These are phyloP conservation scores for Penicillium sp. DNA, from an alignment of 2,329 filamentous ascomycete genomes.

Conservation along the genomic window DNA sequence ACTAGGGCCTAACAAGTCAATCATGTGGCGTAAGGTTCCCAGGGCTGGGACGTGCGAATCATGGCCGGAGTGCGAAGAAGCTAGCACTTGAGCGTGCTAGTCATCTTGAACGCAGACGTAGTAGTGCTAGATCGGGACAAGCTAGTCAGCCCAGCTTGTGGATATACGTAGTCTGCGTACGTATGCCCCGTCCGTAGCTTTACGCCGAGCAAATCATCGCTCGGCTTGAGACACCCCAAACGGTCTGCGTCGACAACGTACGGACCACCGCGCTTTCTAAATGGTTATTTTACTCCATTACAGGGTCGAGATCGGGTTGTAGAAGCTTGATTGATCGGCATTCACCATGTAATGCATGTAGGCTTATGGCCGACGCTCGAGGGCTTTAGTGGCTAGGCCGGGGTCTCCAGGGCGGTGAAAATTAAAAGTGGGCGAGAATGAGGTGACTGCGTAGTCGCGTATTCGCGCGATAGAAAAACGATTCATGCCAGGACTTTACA, in stretches of 20 bases:
- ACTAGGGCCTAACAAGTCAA: conserved; percentile 14
- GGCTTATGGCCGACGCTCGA: not conserved
- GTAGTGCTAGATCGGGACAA: conserved; percentile 14
- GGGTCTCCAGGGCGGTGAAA: not conserved
- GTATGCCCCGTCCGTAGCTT: conserved; percentile 18
- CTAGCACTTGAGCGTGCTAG: conserved; percentile 5
- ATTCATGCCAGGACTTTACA: not conserved
- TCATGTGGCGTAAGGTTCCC: conserved; percentile 17
- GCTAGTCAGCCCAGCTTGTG: conserved; percentile 7
- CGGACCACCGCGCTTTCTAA: conserved; percentile 3
- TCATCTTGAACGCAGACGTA: conserved; percentile 7
- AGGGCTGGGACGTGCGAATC: conserved; percentile 10
- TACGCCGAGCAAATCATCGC: conserved; percentile 14
- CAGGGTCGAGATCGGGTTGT: conserved; percentile 11
- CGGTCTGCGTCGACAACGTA: conserved; percentile 3
- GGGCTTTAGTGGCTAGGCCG: not conserved
- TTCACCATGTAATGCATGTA: not conserved
- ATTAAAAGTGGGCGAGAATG: not conserved
- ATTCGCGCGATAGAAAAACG: not conserved
- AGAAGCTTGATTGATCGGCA: conserved; percentile 23
- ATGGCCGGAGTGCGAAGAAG: conserved; percentile 2
- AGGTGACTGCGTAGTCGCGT: not conserved
- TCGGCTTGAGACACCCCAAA: conserved; percentile 14
- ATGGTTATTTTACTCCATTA: not conserved
- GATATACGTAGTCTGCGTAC: conserved; percentile 27